Evolutionary conservation across 1,284 basidiomycete species (phyloP), one percentile per base, ranked within the genome.

Genomic region (Xerocomus nothofagi): DNA sequence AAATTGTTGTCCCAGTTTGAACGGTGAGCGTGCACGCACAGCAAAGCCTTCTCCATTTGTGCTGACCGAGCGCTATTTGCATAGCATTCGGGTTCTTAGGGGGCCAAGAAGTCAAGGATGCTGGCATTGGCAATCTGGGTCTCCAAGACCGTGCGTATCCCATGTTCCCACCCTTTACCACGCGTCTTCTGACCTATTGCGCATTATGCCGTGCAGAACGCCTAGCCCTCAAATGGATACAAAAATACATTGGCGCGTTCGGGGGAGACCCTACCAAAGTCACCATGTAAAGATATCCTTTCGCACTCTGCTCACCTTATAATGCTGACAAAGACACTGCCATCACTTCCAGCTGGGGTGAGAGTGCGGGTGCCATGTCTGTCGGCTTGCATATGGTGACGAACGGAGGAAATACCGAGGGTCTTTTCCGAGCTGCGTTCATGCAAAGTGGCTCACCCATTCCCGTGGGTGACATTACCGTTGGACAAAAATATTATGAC

Each of bases 61-160:
- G 9, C 27, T 49, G 11, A 21, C 29, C 7, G 9, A 31, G 12
- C 9, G 15, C 3, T 8, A 3, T 32, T n/a, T 4, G 6, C 17
- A 46, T 34, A 73, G 69, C 70, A 0, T 74, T 73, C 52, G 79
- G 79, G 0, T 82, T 81, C 57, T 55, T 80, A 33, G 73, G 73
- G 3, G 69, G 79, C n/a, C 58, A 76, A 49, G 76, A 82, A 56
- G 73, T 79, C 20, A 70, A 72, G 40, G 71, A 67, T 11, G 80
- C 76, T 7, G 77, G 79, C 2, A 64, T 79, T 2, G 74, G 76
- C 2, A 84, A 84, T 57, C 60, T 80, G 1, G 82, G 82, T 5
- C 62, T 82, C 3, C 73, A 72, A 45, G 78, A 81, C 56, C 78
- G 79, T 80, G 53, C 57, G 77, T 67, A 7, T 26, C 11, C 5